Percentiles rank a stretch among this genome's conserved stretches.
Evolutionary conservation across 2,329 filamentous ascomycete genomes (phyloP).

Genomic region (Fusarium sp.): DNA sequence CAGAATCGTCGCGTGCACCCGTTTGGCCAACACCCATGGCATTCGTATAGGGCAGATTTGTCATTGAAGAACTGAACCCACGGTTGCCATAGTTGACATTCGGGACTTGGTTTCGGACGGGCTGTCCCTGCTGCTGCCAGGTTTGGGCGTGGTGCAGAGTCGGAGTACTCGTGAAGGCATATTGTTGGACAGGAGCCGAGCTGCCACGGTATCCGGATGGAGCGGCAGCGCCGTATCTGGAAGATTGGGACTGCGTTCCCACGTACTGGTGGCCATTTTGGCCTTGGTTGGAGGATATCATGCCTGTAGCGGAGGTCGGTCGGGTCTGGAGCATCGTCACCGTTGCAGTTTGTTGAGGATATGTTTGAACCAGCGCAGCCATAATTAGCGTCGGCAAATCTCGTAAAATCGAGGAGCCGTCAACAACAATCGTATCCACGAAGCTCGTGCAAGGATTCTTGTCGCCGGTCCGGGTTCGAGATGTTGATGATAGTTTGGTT

Average conservation of each 20-base stretch:
- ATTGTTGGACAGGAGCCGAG: constrained; percentile 76
- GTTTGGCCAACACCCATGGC: constrained; percentile 51
- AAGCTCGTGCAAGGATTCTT: constrained; percentile 25
- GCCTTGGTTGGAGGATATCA: constrained; percentile 64
- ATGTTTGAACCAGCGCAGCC: constrained; percentile 87
- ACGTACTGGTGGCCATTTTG: constrained; percentile 66
- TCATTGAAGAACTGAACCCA: constrained; percentile 55
- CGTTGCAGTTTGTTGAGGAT: constrained; percentile 79
- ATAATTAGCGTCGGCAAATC: constrained; percentile 63
- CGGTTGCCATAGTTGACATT: constrained; percentile 47
- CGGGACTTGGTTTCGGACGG: constrained; percentile 34
- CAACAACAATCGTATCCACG: constrained; percentile 35
- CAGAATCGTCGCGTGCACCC: constrained; percentile 66
- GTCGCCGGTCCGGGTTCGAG: constrained; percentile 25
- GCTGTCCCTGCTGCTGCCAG: constrained; percentile 59
- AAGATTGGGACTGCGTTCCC: constrained; percentile 50
- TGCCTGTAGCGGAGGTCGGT: constrained; percentile 65
- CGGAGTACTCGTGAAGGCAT: constrained; percentile 80
- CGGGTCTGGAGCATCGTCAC: constrained; percentile 82
- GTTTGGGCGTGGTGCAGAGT: constrained; percentile 67
- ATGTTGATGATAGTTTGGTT: not conserved
- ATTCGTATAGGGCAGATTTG: constrained; percentile 55
- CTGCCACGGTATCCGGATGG: constrained; percentile 66
- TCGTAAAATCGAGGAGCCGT: constrained; percentile 20
- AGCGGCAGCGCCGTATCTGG: constrained; percentile 50